Conservation (phyloP, 345 rosid species). For the Melastoma malabathricum region DNA sequence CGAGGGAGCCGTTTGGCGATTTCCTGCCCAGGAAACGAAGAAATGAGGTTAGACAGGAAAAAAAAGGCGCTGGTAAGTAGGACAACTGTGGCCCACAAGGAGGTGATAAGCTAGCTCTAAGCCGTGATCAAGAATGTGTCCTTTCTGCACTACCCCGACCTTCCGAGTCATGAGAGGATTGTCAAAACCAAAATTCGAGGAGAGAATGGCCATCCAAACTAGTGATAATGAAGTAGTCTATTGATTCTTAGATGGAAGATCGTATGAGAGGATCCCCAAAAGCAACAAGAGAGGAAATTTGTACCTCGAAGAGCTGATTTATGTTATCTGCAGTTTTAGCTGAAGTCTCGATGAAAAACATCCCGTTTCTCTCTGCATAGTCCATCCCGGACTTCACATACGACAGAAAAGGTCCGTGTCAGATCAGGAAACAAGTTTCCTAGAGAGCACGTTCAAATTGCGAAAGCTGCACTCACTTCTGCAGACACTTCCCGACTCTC, state of each 20-base stretch:
- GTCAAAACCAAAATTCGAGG: no score
- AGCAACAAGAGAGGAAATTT: no score
- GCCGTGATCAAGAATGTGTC: no score
- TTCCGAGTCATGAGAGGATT: no score
- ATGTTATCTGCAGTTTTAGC: constrained; percentile 97
- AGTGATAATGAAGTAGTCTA: no score
- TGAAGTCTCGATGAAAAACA: constrained; percentile 97
- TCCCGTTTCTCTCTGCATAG: constrained; percentile 90
- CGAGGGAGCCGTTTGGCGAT: constrained; percentile 85
- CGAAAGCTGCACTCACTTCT: constrained; percentile 34
- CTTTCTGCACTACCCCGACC: no score
- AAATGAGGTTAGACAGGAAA: neutral
- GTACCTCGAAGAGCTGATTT: constrained; percentile 80
- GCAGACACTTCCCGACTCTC: constrained; percentile 67
- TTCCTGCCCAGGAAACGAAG: constrained; percentile 42
- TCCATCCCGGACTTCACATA: constrained; percentile 66
- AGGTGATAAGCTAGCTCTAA: no score
- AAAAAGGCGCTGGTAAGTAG: no score
- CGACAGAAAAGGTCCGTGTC: constrained; percentile 4
- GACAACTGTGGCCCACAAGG: no score
- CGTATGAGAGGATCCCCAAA: no score
- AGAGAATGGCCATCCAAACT: no score
- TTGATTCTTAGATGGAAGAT: no score
- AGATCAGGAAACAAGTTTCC: constrained; percentile 1
- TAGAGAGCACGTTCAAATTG: constrained; percentile 2